phyloP scores from a whole-genome alignment of 306 rosid species.

The Acacia crassicarpa region DNA sequence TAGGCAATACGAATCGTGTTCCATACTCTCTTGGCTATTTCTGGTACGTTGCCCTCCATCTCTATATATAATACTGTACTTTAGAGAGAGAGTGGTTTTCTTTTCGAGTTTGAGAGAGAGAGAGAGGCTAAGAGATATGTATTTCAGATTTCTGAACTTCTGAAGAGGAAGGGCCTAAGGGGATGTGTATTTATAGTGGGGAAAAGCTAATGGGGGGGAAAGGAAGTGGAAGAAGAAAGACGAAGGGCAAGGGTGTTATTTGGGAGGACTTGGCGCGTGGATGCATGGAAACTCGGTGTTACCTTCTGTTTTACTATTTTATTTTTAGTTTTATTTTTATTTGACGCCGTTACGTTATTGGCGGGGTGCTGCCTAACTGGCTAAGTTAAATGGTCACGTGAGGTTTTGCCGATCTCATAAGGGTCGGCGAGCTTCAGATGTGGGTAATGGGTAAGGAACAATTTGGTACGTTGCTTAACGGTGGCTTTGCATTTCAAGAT shows the following conservation, averaged over 20 bases:
- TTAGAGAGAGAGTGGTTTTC: conserved; percentile 22
- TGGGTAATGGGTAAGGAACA: not conserved
- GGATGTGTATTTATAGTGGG: not conserved
- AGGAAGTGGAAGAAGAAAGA: not conserved
- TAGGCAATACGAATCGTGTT: conserved; percentile 59
- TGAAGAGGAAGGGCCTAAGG: not conserved
- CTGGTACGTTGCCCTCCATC: conserved; percentile 53
- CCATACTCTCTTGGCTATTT: conserved; percentile 59
- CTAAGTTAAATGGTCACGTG: not conserved
- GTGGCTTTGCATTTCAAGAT: no score
- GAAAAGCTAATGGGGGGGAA: not conserved
- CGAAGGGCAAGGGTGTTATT: not conserved
- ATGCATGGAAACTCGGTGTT: not conserved
- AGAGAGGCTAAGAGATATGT: not conserved
- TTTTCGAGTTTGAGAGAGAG: not conserved
- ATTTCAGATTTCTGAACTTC: not conserved
- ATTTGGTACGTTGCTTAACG: not conserved
- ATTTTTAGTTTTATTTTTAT: not conserved
- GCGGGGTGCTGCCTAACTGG: not conserved
- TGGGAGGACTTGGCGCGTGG: not conserved
- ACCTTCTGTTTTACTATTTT: not conserved
- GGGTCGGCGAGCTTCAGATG: not conserved
- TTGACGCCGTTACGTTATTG: not conserved
- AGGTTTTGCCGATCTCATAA: not conserved
- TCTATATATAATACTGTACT: not conserved